Percentiles rank a stretch among this genome's conserved stretches.
Conservation (phyloP, 768 basidiomycete genomes). For the Serendipita sp. region DNA sequence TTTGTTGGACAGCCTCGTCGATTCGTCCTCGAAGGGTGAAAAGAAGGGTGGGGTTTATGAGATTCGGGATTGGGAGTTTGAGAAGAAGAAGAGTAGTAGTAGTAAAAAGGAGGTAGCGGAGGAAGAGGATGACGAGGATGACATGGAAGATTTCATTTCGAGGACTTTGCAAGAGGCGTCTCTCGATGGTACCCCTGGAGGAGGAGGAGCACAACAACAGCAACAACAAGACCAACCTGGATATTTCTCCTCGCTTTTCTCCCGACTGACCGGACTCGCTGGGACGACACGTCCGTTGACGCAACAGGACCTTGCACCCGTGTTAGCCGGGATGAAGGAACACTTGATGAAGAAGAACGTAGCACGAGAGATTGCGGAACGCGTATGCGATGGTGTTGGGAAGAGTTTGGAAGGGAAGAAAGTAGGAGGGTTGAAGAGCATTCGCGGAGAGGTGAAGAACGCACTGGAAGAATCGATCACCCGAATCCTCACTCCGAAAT, state of each 20-base stretch:
- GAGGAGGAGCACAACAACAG: constrained; percentile 16
- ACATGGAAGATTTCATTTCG: constrained; percentile 33
- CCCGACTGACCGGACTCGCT: constrained; percentile 52
- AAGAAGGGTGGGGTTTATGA: constrained; percentile 54
- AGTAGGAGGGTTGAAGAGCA: constrained; percentile 77
- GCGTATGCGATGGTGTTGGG: constrained; percentile 89
- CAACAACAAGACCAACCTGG: constrained; percentile 21
- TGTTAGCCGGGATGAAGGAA: constrained; percentile 87
- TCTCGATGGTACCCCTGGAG: constrained; percentile 26
- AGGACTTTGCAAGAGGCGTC: constrained; percentile 33
- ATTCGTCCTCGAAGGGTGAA: constrained; percentile 14
- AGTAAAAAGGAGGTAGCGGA: constrained; percentile 36
- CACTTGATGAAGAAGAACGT: constrained; percentile 99
- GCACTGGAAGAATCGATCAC: constrained; percentile 81
- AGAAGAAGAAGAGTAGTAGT: constrained; percentile 36
- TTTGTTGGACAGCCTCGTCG: constrained; percentile 20
- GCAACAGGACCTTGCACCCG: constrained; percentile 69
- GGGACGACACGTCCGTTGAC: constrained; percentile 51
- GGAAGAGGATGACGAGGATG: constrained; percentile 28
- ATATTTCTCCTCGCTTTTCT: constrained; percentile 61
- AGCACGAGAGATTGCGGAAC: constrained; percentile 86
- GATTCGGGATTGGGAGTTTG: constrained; percentile 75
- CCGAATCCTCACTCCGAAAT: constrained; percentile 87
- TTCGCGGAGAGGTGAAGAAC: constrained; percentile 64
- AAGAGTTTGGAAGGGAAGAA: constrained; percentile 80